Conservation (phyloP, 2,329 filamentous ascomycete species). For the Botrytis cinerea region DNA sequence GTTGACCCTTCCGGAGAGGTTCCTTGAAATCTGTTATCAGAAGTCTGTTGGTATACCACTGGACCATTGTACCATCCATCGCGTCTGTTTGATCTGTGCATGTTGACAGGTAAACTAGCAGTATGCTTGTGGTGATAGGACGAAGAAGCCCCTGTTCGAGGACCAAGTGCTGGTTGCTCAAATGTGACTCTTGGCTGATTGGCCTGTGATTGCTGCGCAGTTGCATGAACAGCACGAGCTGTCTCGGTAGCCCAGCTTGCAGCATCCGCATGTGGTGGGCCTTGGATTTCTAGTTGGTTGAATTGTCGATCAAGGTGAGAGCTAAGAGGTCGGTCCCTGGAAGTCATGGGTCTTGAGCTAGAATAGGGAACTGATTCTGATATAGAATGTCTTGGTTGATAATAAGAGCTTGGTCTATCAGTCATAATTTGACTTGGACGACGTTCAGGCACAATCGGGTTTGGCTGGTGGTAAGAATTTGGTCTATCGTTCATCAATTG, state of each 20-base stretch:
- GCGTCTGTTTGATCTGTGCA: conserved; percentile 62
- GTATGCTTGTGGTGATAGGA: conserved; percentile 53
- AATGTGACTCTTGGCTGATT: conserved; percentile 54
- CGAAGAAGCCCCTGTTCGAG: conserved; percentile 35
- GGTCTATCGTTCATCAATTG: neutral
- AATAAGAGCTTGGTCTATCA: conserved; percentile 44
- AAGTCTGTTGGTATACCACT: conserved; percentile 38
- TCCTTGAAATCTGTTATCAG: conserved; percentile 43
- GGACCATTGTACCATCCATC: conserved; percentile 72
- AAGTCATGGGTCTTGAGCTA: conserved; percentile 27
- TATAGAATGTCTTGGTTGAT: conserved; percentile 22
- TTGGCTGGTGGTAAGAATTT: conserved; percentile 44
- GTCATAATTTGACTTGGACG: neutral
- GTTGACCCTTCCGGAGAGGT: conserved; percentile 58
- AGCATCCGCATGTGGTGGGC: conserved; percentile 53
- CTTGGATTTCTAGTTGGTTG: conserved; percentile 64
- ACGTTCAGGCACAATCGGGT: conserved; percentile 41
- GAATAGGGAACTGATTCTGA: neutral
- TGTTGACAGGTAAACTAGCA: conserved; percentile 59
- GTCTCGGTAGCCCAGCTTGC: conserved; percentile 61
- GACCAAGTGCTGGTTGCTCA: conserved; percentile 50
- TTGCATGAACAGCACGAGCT: conserved; percentile 56
- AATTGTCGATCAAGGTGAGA: conserved; percentile 67
- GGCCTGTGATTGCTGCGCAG: conserved; percentile 54
- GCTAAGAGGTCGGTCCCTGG: conserved; percentile 49